phyloP scores from a whole-genome alignment of 129 eudicot genomes.

The Saussurea involucrata region DNA sequence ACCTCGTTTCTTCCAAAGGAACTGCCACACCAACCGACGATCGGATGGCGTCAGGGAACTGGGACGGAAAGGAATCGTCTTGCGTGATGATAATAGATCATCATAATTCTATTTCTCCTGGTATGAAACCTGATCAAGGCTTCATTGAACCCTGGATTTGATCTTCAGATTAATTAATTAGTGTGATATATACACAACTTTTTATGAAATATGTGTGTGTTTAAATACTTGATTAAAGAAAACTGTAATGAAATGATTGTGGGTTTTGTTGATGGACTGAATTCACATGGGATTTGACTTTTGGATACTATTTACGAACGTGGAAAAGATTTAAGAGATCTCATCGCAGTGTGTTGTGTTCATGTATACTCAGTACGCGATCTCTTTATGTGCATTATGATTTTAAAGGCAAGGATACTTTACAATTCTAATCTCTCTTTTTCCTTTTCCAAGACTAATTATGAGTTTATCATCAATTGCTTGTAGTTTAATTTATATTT shows the following conservation, averaged over 20 bases:
- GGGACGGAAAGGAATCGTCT: not conserved
- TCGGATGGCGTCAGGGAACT: not conserved
- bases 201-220: not conserved
- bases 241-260: not conserved
- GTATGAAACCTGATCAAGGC: constrained; percentile 25
- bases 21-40: not conserved
- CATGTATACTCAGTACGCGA: not conserved
- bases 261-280: too few species aligned
- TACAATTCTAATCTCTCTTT: not conserved
- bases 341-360: constrained; percentile 1
- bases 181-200: not conserved
- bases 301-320: constrained; percentile 17
- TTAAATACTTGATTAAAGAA: not conserved
- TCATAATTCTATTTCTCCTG: not conserved
- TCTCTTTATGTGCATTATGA: not conserved
- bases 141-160: constrained; percentile 20
- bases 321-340: constrained; percentile 6
- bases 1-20: not conserved
- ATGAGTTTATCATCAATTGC: not conserved
- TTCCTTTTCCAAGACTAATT: not conserved
- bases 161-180: constrained; percentile 4
- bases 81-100: too few species aligned
- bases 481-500: too few species aligned
- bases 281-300: too few species aligned
- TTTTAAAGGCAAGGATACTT: not conserved